Percentiles rank a stretch among this genome's conserved stretches.
phyloP scores from a whole-genome alignment of 2,329 filamentous ascomycete species.

The Colletotrichum cuscutae region DNA sequence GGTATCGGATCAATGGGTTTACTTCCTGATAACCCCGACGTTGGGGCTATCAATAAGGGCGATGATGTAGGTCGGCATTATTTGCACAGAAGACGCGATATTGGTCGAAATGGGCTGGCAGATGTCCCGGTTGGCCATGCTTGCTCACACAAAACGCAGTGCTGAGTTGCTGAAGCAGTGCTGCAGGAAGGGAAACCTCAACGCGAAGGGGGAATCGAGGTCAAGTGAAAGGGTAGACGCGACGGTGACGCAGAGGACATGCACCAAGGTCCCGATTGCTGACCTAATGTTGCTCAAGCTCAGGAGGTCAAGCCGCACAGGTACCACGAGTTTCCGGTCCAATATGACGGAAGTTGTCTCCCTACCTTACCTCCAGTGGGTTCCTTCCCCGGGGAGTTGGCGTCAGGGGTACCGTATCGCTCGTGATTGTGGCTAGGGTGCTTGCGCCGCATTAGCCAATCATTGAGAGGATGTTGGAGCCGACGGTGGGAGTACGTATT shows the following conservation, averaged over 20 bases:
- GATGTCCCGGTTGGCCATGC: neutral
- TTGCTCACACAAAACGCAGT: neutral
- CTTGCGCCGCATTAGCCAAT: slow-evolving; percentile 4
- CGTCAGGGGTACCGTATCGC: slow-evolving; percentile 12
- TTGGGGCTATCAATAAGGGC: slow-evolving; percentile 59
- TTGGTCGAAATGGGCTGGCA: slow-evolving; percentile 1
- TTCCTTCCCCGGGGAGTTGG: slow-evolving; percentile 6
- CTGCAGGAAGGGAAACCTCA: neutral
- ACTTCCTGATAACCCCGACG: slow-evolving; percentile 58
- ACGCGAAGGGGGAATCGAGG: neutral
- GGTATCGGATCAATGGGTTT: slow-evolving; percentile 42
- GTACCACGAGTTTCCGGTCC: neutral
- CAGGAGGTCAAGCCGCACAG: neutral
- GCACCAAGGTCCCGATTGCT: slow-evolving; percentile 14
- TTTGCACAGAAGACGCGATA: slow-evolving; percentile 13
- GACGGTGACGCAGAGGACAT: slow-evolving; percentile 26
- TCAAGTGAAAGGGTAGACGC: neutral
- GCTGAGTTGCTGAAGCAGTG: neutral
- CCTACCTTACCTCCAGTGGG: slow-evolving; percentile 1
- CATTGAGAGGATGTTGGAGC: neutral
- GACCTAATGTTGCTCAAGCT: slow-evolving; percentile 16
- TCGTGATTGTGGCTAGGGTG: slow-evolving; percentile 9
- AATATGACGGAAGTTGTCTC: neutral
- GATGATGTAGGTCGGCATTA: slow-evolving; percentile 37
- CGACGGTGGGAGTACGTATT: neutral